Evolutionary conservation across 805 yeast species (phyloP), one percentile per base, ranked within the genome.

Genomic region (Teunomyces pallodes): DNA sequence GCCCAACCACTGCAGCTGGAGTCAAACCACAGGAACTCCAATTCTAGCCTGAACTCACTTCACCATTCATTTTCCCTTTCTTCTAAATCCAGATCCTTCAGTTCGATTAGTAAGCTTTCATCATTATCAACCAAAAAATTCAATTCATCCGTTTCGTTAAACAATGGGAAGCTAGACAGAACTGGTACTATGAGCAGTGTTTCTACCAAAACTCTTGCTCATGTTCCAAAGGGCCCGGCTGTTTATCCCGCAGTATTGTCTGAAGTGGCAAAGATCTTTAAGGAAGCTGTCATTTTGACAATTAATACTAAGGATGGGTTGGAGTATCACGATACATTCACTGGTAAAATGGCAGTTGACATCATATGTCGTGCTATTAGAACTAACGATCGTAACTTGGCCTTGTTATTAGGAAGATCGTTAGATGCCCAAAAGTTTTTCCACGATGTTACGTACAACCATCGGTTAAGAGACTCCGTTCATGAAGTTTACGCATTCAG

Each of bases 401-500:
- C 98, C 0, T 70, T 94, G 42, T 71, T 94, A 30, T 70, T 94
- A 43, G 99, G 98, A 27, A 77, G 99, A 54, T 84, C 97, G 0
- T 72, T 94, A 47, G 98, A 94, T 68, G 96, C 97, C 0, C 98
- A 94, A 59, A 88, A 88, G 64, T 81, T 90, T 48, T 90, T 94
- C 67, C 96, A 90, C 61, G 99, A 94, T 69, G 97, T 91, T 24
- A 87, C 97, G 0, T 92, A 92, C 67, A 96, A 90, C 58, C 98
- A 91, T 64, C 76, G 97, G 43, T 74, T 94, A 46, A 77, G 99
- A 54, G 99, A 94, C 67, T 87, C 96, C 0, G 79, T 77, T 16
- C 81, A 79, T 60, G 99, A 94, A 65, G 87, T 92, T 20, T 94
- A 92, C 65, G 95, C 88, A 56, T 88, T 92, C 58, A 80, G 80